phyloP scores from a whole-genome alignment of 106 monocot genomes.

The Acorus gramineus region DNA sequence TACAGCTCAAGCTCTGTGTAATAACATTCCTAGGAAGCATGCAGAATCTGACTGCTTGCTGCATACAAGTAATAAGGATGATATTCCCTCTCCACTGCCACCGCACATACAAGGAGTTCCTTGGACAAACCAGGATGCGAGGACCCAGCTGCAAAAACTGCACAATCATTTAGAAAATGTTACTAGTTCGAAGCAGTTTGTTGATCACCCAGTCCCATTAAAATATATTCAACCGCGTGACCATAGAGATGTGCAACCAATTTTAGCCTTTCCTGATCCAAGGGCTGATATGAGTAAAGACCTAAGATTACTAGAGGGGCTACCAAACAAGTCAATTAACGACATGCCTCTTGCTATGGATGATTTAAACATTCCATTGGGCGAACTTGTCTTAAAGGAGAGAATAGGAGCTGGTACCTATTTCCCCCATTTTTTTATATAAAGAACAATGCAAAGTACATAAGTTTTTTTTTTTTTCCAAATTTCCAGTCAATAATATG shows the following conservation, averaged over 20 bases:
- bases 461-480: neutral
- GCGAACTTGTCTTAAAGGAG: conserved; percentile 70
- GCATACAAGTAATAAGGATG: conserved; percentile 19
- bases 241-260: conserved; percentile 12
- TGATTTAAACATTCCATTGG: conserved; percentile 85
- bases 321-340: conserved; percentile 10
- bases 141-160: conserved; percentile 11
- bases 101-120: conserved; percentile 15
- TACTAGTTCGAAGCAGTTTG: conserved; percentile 12
- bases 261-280: conserved; percentile 21
- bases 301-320: conserved; percentile 17
- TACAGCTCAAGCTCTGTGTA: conserved; percentile 16
- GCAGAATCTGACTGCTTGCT: conserved; percentile 11
- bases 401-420: conserved; percentile 88
- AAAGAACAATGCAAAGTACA: too few relatives aligned
- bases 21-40: conserved; percentile 24
- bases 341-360: conserved; percentile 40
- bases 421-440: too few relatives aligned
- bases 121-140: conserved; percentile 12
- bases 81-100: conserved; percentile 10
- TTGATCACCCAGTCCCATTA: conserved; percentile 15
- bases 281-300: conserved; percentile 39
- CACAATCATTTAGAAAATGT: conserved; percentile 15
- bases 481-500: neutral
- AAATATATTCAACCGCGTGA: conserved; percentile 26